phyloP scores from a whole-genome alignment of 192 early-diverging fungal species.

The Allomyces macrogynus region DNA sequence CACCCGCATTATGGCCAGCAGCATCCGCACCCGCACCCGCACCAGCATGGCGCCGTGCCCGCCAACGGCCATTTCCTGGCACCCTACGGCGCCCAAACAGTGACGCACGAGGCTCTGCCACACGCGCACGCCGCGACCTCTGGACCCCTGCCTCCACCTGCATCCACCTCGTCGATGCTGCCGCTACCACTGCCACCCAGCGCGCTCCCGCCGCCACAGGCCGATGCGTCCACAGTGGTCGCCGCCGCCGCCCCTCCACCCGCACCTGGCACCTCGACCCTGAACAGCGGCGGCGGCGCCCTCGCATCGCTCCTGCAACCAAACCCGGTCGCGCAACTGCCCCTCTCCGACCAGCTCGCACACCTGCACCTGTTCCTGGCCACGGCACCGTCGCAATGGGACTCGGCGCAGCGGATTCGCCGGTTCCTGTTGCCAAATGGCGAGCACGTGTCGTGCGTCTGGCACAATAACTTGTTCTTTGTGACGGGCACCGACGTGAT shows the following conservation, averaged over 20 bases:
- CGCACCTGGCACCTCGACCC: not conserved
- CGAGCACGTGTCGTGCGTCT: conserved; percentile 75
- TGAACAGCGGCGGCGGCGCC: not conserved
- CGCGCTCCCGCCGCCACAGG: not conserved
- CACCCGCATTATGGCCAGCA: not conserved
- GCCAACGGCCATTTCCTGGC: not conserved
- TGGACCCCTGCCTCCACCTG: too few relatives aligned
- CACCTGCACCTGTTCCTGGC: conserved; percentile 37
- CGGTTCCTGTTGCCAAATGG: conserved; percentile 55
- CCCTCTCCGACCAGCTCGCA: conserved; percentile 12
- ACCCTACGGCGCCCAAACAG: not conserved
- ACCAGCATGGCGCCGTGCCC: not conserved
- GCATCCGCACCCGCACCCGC: not conserved
- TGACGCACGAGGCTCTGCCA: too few relatives aligned
- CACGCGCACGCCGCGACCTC: too few relatives aligned
- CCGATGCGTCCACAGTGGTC: not conserved
- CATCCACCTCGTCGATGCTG: too few relatives aligned
- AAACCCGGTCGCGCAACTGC: not conserved
- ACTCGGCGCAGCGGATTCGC: conserved; percentile 28
- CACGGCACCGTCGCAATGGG: conserved; percentile 47
- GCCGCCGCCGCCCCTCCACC: not conserved
- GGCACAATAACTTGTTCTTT: conserved; percentile 81
- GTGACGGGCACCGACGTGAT: conserved; percentile 97
- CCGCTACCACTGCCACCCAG: too few relatives aligned
- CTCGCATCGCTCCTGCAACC: not conserved